phyloP scores from a whole-genome alignment of 2,329 filamentous ascomycete species.

The Pestalotiopsis sp. region DNA sequence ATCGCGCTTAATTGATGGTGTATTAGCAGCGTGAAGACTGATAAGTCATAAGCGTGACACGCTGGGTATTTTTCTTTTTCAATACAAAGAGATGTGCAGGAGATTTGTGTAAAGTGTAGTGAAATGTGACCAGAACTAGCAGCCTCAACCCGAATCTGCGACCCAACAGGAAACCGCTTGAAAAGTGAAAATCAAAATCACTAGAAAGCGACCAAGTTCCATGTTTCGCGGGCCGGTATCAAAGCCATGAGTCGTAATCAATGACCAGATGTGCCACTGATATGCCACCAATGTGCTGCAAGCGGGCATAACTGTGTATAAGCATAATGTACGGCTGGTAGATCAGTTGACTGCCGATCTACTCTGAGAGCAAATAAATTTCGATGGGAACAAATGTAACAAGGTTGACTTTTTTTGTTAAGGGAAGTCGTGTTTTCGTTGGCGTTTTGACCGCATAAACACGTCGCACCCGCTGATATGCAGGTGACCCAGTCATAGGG shows the following conservation, averaged over 20 bases:
- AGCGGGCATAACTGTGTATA: background rate
- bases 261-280: background rate
- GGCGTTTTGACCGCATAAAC: conserved; percentile 10
- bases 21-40: conserved; percentile 6
- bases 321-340: conserved; percentile 3
- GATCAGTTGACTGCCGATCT: background rate
- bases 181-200: background rate
- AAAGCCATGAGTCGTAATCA: background rate
- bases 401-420: conserved; percentile 7
- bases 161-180: background rate
- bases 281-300: background rate
- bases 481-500: background rate
- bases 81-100: background rate
- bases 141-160: background rate
- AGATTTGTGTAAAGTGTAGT: background rate
- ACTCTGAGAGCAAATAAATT: background rate
- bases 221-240: background rate
- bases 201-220: background rate
- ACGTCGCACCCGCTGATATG: conserved; percentile 3
- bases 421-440: conserved; percentile 14
- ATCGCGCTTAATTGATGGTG: background rate
- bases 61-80: conserved; percentile 3
- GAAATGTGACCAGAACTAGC: background rate
- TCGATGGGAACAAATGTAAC: background rate
- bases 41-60: background rate